Conservation (phyloP, 371 early-diverging fungal species). For the Nematocida major region DNA sequence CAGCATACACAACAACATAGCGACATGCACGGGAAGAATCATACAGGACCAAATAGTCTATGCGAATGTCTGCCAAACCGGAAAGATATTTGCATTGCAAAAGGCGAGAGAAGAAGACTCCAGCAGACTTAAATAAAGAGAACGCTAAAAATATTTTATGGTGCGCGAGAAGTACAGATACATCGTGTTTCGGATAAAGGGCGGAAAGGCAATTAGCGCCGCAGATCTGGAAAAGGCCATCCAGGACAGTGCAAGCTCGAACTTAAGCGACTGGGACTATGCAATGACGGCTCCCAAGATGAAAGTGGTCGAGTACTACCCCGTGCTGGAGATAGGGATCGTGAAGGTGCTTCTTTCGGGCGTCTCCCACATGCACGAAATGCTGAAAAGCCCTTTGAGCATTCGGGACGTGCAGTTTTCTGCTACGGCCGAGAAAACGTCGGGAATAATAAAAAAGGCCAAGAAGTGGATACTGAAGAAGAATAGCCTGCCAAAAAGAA, state of each 20-base stretch:
- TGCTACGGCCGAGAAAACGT: not conserved
- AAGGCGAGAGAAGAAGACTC: no score
- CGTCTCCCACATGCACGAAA: not conserved
- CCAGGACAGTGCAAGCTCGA: not conserved
- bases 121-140: no score
- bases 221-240: not conserved
- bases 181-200: constrained; percentile 7
- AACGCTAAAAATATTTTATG: no score
- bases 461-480: constrained; percentile 18
- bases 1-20: constrained; percentile 28
- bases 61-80: constrained; percentile 21
- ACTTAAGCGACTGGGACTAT: constrained; percentile 28
- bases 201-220: not conserved
- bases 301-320: constrained; percentile 24
- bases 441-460: constrained; percentile 37
- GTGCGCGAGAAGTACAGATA: not conserved
- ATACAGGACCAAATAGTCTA: constrained; percentile 25
- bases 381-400: not conserved
- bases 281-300: constrained; percentile 18
- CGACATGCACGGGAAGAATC: constrained; percentile 25
- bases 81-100: not conserved
- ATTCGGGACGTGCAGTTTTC: not conserved
- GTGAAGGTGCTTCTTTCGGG: constrained; percentile 10
- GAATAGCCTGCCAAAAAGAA: not conserved
- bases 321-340: not conserved